Evolutionary conservation across 2,329 filamentous ascomycete genomes (phyloP), one percentile per base, ranked within the genome.

Genomic region (Macroventuria anomochaeta): DNA sequence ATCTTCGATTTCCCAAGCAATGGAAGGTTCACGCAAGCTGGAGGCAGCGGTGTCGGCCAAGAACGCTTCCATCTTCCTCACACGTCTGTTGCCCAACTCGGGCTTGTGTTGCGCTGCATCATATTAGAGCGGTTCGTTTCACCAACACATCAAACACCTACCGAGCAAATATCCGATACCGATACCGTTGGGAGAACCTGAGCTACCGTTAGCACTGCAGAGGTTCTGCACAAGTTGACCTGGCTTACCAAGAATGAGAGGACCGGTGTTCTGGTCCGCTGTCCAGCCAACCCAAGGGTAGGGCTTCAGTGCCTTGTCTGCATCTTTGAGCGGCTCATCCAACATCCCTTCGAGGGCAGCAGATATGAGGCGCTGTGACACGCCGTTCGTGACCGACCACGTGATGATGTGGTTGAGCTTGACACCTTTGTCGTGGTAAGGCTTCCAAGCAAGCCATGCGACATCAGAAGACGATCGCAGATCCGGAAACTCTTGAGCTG

Each of bases 171-270:
- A 53, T 1, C 46, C 43, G 20, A 40, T 21, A 25, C 52, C 52
- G 8, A 43, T 5, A n/a, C 55, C 46, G 15, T 55, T 58, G 7
- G 46, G 46, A 3, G 50, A 53, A 11, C 42, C 50, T 53, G 13
- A 2, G 12, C 6, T 13, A 5, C n/a, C 6, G 20, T 53, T 8
- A 47, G 42, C 15, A 12, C 2, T 2, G 11, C 17, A 15, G 1
- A 1, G 12, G 3, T 5, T 29, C 12, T 6, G 8, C 5, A 5
- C 10, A 8, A 6, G 11, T 29, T 12, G 26, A 18, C 2, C 4
- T 15, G 13, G 6, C 36, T 28, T 20, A 47, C 37, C 42, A 20
- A 47, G 37, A 11, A 53, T 26, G 5, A 53, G 42, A 5, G 31
- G 10, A n/a, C 50, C 50, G 2, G 37, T 25, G 7, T 17, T 7